Percentiles rank a stretch among this genome's conserved stretches.
phyloP scores from a whole-genome alignment of 148 eudicot species.

The Suaeda aralocaspica region DNA sequence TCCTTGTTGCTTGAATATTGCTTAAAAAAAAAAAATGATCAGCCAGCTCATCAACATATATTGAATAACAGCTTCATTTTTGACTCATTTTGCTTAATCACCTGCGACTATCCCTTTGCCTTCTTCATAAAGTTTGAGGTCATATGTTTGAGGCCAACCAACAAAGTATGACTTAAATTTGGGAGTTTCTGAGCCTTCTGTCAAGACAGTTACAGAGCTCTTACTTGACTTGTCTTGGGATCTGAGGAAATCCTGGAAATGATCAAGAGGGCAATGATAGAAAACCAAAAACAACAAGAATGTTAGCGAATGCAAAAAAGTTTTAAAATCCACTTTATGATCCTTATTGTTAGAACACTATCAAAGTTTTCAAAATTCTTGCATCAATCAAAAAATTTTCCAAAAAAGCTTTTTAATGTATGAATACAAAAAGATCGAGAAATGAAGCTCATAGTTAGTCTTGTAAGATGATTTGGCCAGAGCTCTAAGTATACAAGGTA shows the following conservation, averaged over 20 bases:
- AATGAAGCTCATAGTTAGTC: neutral
- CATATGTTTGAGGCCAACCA: slow-evolving; percentile 43
- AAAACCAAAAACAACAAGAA: neutral
- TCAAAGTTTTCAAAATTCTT: neutral
- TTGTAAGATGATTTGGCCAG: neutral
- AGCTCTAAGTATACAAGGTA: neutral
- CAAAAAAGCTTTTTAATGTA: neutral
- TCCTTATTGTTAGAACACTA: neutral
- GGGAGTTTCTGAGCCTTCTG: slow-evolving; percentile 54
- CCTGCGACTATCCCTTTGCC: slow-evolving; percentile 82
- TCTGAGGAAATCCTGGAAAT: slow-evolving; percentile 16
- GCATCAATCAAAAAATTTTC: neutral
- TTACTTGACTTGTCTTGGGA: slow-evolving; percentile 10
- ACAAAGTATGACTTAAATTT: slow-evolving; percentile 42
- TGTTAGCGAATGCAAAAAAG: neutral
- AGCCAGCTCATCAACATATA: slow-evolving; percentile 3
- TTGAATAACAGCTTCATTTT: neutral
- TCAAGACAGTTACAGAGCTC: slow-evolving; percentile 37
- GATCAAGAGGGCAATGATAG: neutral
- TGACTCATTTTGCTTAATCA: slow-evolving; percentile 9
- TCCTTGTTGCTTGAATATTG: slow-evolving; percentile 19
- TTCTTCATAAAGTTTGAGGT: slow-evolving; percentile 45
- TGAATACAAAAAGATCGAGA: neutral
- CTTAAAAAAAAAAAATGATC: neutral
- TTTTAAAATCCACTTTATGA: neutral